phyloP scores from a whole-genome alignment of 305 asterid species.

The Fraxinus velutina region DNA sequence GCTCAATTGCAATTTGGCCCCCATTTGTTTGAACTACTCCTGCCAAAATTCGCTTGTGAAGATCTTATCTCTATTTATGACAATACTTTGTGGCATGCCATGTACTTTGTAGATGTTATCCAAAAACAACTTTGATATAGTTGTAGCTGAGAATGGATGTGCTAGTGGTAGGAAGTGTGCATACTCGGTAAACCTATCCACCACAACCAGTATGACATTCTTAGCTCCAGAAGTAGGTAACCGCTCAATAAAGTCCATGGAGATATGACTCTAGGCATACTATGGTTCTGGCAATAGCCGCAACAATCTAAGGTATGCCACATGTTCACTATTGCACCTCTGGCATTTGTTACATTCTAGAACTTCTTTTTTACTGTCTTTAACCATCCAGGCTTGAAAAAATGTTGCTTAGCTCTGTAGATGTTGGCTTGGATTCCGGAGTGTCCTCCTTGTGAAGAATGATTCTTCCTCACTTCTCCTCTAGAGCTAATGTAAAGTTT shows the following conservation, averaged over 20 bases:
- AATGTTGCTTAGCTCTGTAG: too few species aligned
- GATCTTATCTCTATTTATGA: not conserved
- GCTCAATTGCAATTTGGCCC: not conserved
- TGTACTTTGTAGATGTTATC: not conserved
- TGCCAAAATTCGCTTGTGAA: not conserved
- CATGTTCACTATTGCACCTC: not conserved
- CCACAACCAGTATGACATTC: not conserved
- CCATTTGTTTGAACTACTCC: not conserved
- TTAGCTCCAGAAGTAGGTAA: not conserved
- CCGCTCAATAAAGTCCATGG: not conserved
- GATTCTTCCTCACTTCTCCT: too few species aligned
- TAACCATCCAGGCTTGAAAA: too few species aligned
- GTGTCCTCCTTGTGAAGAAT: too few species aligned
- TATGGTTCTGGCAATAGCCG: not conserved
- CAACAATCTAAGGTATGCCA: not conserved
- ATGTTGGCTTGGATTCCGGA: too few species aligned
- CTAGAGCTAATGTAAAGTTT: too few species aligned
- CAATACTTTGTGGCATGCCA: not conserved
- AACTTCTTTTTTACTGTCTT: not conserved
- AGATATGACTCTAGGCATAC: not conserved
- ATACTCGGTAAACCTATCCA: not conserved
- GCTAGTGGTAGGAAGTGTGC: not conserved
- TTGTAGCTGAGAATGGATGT: not conserved
- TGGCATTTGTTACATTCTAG: not conserved
- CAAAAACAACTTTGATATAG: not conserved